These are phyloP conservation scores for Aegle marmelos DNA, from an alignment of 345 rosid genomes.

Conservation along the genomic window DNA sequence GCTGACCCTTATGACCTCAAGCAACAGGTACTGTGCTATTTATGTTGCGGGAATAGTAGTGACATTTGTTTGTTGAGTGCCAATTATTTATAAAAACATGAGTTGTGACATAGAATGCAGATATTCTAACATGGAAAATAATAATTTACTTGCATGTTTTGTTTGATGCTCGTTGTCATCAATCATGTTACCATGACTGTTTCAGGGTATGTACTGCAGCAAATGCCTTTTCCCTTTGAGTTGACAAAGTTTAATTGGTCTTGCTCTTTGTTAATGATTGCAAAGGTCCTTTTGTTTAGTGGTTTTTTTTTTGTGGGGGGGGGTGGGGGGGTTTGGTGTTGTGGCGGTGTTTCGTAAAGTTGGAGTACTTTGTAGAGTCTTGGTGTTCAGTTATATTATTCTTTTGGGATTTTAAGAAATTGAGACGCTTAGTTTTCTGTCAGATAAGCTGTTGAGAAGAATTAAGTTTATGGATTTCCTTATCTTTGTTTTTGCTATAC, in stretches of 20 bases:
- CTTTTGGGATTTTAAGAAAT: not conserved
- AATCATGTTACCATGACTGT: not conserved
- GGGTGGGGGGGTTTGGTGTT: too few relatives aligned
- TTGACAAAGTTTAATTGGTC: not conserved
- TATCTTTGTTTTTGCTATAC: not conserved
- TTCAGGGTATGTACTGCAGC: not conserved
- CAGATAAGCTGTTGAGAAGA: not conserved
- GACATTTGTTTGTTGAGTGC: not conserved
- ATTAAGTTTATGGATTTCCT: not conserved
- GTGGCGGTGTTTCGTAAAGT: not conserved
- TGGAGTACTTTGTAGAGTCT: not conserved
- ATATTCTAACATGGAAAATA: not conserved
- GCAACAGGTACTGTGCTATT: conserved; percentile 59
- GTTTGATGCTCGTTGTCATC: not conserved
- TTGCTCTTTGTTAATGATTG: not conserved
- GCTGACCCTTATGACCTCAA: conserved; percentile 94
- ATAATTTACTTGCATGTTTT: not conserved
- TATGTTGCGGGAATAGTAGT: too few relatives aligned
- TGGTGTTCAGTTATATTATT: not conserved
- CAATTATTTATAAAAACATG: not conserved
- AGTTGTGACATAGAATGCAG: not conserved
- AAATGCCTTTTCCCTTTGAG: not conserved
- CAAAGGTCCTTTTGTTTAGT: not conserved
- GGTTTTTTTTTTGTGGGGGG: not conserved
- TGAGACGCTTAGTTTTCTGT: not conserved